Evolutionary conservation across 352 stramenopile genomes (phyloP).

Genomic region (Phytophthora colocasiae): DNA sequence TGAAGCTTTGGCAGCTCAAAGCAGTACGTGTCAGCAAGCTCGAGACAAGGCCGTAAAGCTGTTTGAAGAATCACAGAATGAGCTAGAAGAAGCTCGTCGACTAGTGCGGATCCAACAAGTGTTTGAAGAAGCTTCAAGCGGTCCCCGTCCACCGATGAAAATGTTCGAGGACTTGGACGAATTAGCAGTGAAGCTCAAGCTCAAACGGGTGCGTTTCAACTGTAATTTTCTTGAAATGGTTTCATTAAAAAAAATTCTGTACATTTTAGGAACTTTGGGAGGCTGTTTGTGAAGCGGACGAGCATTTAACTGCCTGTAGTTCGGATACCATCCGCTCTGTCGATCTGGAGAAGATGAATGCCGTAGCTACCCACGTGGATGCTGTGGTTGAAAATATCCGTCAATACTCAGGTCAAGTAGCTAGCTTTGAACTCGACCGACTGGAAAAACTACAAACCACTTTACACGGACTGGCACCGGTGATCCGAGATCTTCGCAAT

Average conservation of each 20-base stretch:
- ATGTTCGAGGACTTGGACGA: slow-evolving; percentile 47
- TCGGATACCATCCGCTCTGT: slow-evolving; percentile 51
- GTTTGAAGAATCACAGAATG: slow-evolving; percentile 32
- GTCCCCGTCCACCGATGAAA: slow-evolving; percentile 33
- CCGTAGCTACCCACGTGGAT: slow-evolving; percentile 28
- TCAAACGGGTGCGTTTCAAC: slow-evolving; percentile 50
- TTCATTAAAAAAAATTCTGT: too few relatives aligned
- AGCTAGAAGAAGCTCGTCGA: slow-evolving; percentile 33
- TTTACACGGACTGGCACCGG: slow-evolving; percentile 52
- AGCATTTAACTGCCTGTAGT: slow-evolving; percentile 46
- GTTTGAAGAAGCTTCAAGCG: slow-evolving; percentile 46
- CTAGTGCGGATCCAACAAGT: slow-evolving; percentile 51
- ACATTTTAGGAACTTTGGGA: slow-evolving; percentile 58
- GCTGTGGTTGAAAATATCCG: slow-evolving; percentile 31
- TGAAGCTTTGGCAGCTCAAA: slow-evolving; percentile 40
- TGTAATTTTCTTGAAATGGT: too few relatives aligned
- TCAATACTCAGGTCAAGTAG: slow-evolving; percentile 9
- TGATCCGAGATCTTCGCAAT: slow-evolving; percentile 74
- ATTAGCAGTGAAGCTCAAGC: slow-evolving; percentile 47
- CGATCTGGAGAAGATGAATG: slow-evolving; percentile 49
- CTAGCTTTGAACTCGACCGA: slow-evolving; percentile 41
- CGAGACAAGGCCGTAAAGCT: slow-evolving; percentile 32
- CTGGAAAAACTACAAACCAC: slow-evolving; percentile 50
- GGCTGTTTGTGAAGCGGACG: slow-evolving; percentile 54
- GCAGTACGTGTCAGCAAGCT: slow-evolving; percentile 43